These are phyloP conservation scores for Endoconidiophora polonica DNA, from an alignment of 2,329 filamentous ascomycete genomes.

Conservation along the genomic window DNA sequence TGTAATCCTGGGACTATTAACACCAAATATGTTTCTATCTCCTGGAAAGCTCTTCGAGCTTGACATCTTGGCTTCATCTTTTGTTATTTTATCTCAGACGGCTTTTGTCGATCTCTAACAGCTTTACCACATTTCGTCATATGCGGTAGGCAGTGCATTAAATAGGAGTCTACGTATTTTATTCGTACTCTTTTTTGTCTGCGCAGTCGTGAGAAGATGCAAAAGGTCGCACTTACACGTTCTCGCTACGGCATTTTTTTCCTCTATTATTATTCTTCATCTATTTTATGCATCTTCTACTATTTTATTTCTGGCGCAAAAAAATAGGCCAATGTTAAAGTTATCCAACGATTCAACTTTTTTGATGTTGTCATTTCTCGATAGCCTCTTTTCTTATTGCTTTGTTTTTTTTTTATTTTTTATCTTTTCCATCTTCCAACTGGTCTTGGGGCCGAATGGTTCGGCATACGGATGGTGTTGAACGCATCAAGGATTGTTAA, in stretches of 20 bases:
- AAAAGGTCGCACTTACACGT: no score
- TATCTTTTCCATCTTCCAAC: not conserved
- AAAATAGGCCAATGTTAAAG: no score
- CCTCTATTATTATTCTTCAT: not conserved
- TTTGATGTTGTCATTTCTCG: not conserved
- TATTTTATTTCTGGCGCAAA: no score
- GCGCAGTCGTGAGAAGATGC: no score
- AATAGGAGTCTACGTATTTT: no score
- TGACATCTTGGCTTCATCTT: no score
- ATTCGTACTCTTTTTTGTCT: no score
- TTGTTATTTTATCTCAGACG: no score
- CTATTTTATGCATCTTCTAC: not conserved
- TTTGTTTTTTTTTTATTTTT: not conserved
- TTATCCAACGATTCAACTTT: not conserved
- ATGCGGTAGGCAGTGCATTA: no score
- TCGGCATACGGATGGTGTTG: not conserved
- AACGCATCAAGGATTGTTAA: not conserved
- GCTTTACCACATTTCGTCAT: no score
- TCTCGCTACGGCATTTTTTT: not conserved
- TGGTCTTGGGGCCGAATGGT: conserved; percentile 2
- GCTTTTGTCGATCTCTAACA: no score
- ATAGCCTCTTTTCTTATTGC: not conserved
- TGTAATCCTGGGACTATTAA: not conserved
- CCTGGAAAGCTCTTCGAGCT: no score
- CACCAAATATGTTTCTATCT: not conserved